Conservation (phyloP, 495 filamentous ascomycete species). For the Parmelia sp. region DNA sequence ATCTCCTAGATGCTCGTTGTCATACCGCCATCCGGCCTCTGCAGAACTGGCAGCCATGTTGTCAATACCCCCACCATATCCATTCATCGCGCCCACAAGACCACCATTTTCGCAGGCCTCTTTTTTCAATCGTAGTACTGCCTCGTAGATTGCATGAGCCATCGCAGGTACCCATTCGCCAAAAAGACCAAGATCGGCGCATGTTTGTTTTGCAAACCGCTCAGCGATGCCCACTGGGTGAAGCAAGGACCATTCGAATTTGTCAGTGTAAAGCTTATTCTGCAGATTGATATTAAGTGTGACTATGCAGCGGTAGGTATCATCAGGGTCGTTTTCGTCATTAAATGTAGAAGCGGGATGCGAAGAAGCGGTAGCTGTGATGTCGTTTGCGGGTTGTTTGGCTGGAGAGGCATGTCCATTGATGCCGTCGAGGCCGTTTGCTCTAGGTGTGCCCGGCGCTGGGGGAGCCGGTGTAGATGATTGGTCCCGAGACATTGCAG, state of each 20-base stretch:
- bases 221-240: constrained; percentile 89
- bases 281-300: constrained; percentile 87
- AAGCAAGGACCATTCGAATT: constrained; percentile 95
- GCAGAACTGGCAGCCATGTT: constrained; percentile 74
- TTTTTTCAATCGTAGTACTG: constrained; percentile 86
- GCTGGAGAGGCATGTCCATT: constrained; percentile 34
- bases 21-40: constrained; percentile 91
- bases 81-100: constrained; percentile 62
- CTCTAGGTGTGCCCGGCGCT: constrained; percentile 46
- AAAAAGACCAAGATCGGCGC: constrained; percentile 78
- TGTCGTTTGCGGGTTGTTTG: constrained; percentile 37
- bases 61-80: constrained; percentile 70
- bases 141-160: constrained; percentile 95
- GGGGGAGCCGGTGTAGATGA: constrained; percentile 47
- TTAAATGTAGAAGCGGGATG: constrained; percentile 41
- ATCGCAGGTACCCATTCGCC: constrained; percentile 94
- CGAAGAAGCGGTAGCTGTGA: constrained; percentile 48
- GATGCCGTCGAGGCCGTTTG: constrained; percentile 33
- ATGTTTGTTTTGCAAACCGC: constrained; percentile 84
- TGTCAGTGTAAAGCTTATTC: constrained; percentile 90
- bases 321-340: constrained; percentile 71
- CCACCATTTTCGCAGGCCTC: constrained; percentile 89
- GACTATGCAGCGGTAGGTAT: constrained; percentile 87
- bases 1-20: constrained; percentile 78
- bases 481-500: constrained; percentile 41